These are phyloP conservation scores for Ascochyta pisi DNA, from an alignment of 2,329 filamentous ascomycete genomes.

Conservation along the genomic window DNA sequence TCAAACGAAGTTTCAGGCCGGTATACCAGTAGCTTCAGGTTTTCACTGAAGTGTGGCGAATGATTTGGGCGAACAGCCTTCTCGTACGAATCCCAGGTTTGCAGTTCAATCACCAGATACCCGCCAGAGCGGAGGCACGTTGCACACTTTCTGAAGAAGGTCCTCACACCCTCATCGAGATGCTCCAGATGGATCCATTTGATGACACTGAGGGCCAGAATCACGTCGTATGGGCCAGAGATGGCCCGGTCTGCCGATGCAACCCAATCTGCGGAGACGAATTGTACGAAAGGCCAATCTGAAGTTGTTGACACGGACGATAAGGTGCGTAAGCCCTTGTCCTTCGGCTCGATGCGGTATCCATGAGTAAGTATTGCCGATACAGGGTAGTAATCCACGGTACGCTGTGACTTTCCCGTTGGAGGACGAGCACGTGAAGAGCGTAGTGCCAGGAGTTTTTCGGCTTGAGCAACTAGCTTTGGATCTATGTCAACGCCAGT, in stretches of 20 bases:
- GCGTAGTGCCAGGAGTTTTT: slow-evolving; percentile 45
- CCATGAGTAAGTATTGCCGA: slow-evolving; percentile 46
- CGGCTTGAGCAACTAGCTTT: slow-evolving; percentile 46
- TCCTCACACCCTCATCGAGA: slow-evolving; percentile 40
- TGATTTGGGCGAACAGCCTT: slow-evolving; percentile 43
- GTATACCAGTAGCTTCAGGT: slow-evolving; percentile 33
- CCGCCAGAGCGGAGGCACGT: slow-evolving; percentile 38
- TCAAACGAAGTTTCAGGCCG: slow-evolving; percentile 47
- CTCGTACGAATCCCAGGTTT: slow-evolving; percentile 47
- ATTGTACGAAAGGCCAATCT: slow-evolving; percentile 37
- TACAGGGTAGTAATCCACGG: slow-evolving; percentile 46
- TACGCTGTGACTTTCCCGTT: slow-evolving; percentile 17
- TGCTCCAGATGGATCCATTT: slow-evolving; percentile 51
- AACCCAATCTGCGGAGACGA: slow-evolving; percentile 45
- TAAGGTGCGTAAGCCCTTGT: slow-evolving; percentile 19
- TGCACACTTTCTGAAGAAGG: slow-evolving; percentile 45
- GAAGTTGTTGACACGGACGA: slow-evolving; percentile 23
- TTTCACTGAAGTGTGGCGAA: slow-evolving; percentile 42
- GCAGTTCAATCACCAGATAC: slow-evolving; percentile 44
- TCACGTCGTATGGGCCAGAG: slow-evolving; percentile 42
- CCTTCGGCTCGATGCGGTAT: slow-evolving; percentile 37
- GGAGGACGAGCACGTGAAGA: slow-evolving; percentile 44
- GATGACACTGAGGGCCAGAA: slow-evolving; percentile 50
- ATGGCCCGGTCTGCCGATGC: slow-evolving; percentile 32
- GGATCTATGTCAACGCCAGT: slow-evolving; percentile 51